Base-by-base conservation (phyloP, 2,329 filamentous ascomycete species). In the Zopfia rhizophila region DNA sequence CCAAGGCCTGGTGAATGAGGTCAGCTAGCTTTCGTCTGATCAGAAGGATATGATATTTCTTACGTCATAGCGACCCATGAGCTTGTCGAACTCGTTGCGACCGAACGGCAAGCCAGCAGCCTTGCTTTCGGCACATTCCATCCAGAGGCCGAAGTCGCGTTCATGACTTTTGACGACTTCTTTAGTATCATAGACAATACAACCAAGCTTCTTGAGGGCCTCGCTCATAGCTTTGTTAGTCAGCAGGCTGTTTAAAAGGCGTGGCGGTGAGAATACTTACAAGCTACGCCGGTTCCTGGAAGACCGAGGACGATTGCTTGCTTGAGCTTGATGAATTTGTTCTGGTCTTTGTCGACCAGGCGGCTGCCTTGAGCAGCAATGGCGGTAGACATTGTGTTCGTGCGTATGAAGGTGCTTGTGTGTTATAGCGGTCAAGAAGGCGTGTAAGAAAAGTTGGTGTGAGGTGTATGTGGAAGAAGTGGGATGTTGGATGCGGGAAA, bases 221-320 rank as follows among this genome's bases (percentile, higher is more conserved):
- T 66, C 58, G 5, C 63, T 58, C 10, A 70, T 52, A 7, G 66
- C 68, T 69, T 21, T 6, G 4, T 27, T 48, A 19, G 45, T 45
- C 37, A 22, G 30, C 8, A 19, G 16, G 13, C 7, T 14, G 17
- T 11, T 19, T 17, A 11, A 38, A 6, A 10, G 13, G 6, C n/a
- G 23, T 25, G 23, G 31, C 6, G 12, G 12, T 13, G 30, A 23
- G 32, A 16, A 21, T 18, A 13, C 27, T 32, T 6, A 53, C 70
- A 66, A 45, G 68, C 61, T 13, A 67, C 70, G 11, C 69, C 68
- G 5, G 68, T 69, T 19, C 67, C 53, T 16, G 62, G 64, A 14
- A 63, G 59, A 10, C 69, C 68, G 18, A 74, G 45, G 22, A 72
- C 56, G 3, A 74, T 61, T 17, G 72, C 58, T 38, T 69, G 65